phyloP scores from a whole-genome alignment of 176 grass and related monocot species.

The Bolboschoenus planiculmis region DNA sequence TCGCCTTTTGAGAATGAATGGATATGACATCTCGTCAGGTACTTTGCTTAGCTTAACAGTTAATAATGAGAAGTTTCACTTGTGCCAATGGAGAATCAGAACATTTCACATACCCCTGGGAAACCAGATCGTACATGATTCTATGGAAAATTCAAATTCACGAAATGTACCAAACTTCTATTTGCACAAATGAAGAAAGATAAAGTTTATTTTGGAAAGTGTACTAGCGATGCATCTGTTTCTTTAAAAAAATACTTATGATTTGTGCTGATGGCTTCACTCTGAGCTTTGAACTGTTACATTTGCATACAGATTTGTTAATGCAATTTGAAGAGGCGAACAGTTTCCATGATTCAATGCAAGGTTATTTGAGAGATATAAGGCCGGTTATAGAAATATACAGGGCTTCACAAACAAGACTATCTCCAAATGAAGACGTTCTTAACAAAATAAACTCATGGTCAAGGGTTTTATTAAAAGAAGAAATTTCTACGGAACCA shows the following conservation, averaged over 20 bases:
- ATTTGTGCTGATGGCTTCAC: background rate
- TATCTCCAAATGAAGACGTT: slow-evolving; percentile 39
- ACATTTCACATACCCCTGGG: background rate
- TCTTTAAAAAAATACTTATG: background rate
- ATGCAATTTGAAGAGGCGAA: slow-evolving; percentile 30
- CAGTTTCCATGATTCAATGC: slow-evolving; percentile 43
- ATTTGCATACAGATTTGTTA: slow-evolving; percentile 41
- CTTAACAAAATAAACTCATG: slow-evolving; percentile 57
- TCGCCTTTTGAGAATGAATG: slow-evolving; percentile 61
- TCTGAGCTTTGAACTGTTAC: slow-evolving; percentile 1
- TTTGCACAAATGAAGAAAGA: background rate
- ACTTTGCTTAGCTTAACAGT: background rate
- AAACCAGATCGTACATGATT: background rate
- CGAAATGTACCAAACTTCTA: background rate
- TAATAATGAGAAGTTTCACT: background rate
- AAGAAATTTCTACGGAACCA: slow-evolving; percentile 18
- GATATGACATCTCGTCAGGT: slow-evolving; percentile 71
- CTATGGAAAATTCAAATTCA: background rate
- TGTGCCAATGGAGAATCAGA: background rate
- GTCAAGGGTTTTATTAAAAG: slow-evolving; percentile 49
- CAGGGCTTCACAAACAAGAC: slow-evolving; percentile 59
- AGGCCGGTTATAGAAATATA: slow-evolving; percentile 62
- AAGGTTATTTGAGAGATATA: slow-evolving; percentile 67
- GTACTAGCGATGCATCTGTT: background rate
- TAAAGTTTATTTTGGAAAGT: background rate